Conservation (phyloP, 78 protist genomes). For the Polysphondylium violaceum region DNA sequence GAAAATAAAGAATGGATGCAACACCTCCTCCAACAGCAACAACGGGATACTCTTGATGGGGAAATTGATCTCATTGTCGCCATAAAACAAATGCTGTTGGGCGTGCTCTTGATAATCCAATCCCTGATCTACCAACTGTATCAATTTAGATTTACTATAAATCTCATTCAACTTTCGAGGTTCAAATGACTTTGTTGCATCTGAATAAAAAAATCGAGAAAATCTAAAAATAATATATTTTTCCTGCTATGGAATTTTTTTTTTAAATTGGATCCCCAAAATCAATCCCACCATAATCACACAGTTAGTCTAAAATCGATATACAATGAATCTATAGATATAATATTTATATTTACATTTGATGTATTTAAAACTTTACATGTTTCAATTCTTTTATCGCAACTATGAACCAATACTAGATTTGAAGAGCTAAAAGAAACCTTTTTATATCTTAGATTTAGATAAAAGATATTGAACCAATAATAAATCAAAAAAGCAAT, state of each 20-base stretch:
- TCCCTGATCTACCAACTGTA: background rate
- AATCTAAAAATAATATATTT: constrained; percentile 21
- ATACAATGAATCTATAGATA: background rate
- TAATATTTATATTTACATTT: background rate
- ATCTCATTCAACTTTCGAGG: background rate
- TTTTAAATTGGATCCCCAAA: background rate
- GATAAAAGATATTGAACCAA: constrained; percentile 3
- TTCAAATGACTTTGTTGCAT: background rate
- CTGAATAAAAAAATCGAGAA: constrained; percentile 20
- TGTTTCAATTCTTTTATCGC: constrained; percentile 20
- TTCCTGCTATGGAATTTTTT: background rate
- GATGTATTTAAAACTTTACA: background rate
- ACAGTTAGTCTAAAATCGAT: background rate
- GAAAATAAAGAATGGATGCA: constrained; percentile 95
- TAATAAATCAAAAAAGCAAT: background rate
- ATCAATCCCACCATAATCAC: background rate
- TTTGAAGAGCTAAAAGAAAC: background rate
- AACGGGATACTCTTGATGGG: constrained; percentile 65
- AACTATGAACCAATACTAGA: background rate
- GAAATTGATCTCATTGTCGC: constrained; percentile 28
- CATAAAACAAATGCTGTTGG: too few species aligned
- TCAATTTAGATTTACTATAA: background rate
- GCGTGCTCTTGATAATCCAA: background rate
- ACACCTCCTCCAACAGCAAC: constrained; percentile 82
- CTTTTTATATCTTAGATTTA: background rate